phyloP scores from a whole-genome alignment of 2,329 filamentous ascomycete genomes.

The Neophaeococcomyces aloes region DNA sequence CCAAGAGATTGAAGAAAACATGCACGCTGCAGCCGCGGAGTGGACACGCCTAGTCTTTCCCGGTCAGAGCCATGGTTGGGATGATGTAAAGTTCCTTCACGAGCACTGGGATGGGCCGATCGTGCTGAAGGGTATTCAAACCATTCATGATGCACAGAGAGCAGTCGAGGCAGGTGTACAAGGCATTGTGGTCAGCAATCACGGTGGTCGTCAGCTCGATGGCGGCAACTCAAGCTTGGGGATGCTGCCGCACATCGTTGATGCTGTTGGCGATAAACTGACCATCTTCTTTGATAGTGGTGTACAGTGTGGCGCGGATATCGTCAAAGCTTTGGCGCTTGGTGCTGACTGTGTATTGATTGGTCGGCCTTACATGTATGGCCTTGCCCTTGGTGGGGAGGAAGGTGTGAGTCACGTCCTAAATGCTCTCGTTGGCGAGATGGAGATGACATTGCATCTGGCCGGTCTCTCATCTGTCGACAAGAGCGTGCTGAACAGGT shows the following conservation, averaged over 20 bases:
- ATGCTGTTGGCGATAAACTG: slow-evolving; percentile 24
- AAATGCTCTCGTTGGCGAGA: slow-evolving; percentile 11
- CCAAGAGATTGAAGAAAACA: slow-evolving; percentile 13
- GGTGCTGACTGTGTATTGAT: slow-evolving; percentile 46
- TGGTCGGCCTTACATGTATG: slow-evolving; percentile 44
- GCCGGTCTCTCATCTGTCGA: slow-evolving; percentile 8
- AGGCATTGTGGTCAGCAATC: slow-evolving; percentile 41
- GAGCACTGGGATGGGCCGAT: slow-evolving; percentile 55
- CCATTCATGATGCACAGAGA: slow-evolving; percentile 32
- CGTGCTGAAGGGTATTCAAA: slow-evolving; percentile 47
- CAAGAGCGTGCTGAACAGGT: slow-evolving; percentile 8
- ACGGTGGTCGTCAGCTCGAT: slow-evolving; percentile 41
- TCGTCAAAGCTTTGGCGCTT: slow-evolving; percentile 38
- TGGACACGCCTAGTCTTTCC: slow-evolving; percentile 47
- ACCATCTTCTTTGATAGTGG: slow-evolving; percentile 40
- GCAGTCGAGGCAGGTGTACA: slow-evolving; percentile 30
- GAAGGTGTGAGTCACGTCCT: slow-evolving; percentile 8
- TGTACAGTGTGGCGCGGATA: slow-evolving; percentile 36
- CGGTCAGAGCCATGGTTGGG: slow-evolving; percentile 48
- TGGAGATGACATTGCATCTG: slow-evolving; percentile 17
- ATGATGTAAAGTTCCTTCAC: slow-evolving; percentile 48
- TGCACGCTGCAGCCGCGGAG: slow-evolving; percentile 37
- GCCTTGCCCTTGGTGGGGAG: slow-evolving; percentile 44
- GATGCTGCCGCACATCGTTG: slow-evolving; percentile 47
- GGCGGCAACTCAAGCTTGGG: slow-evolving; percentile 36